Conservation (phyloP, 179 eudicot species). For the Sideroxylon spinosum region DNA sequence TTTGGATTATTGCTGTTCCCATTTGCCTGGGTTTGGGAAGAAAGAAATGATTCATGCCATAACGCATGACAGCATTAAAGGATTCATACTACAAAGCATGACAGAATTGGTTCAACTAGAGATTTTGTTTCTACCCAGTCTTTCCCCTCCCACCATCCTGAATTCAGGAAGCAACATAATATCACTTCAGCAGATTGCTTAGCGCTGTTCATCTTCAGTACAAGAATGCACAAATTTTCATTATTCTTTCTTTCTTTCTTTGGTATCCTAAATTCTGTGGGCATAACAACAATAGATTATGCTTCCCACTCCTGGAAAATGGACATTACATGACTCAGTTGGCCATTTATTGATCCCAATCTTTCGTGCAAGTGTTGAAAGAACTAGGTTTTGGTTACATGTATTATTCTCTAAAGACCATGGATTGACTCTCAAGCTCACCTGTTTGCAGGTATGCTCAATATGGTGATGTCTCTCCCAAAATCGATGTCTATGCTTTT, state of each 20-base stretch:
- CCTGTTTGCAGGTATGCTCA: slow-evolving; percentile 58
- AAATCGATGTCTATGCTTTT: slow-evolving; percentile 76
- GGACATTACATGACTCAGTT: not conserved
- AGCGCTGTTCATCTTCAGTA: too few species aligned
- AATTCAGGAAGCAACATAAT: too few species aligned
- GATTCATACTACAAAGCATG: too few species aligned
- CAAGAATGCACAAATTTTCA: too few species aligned
- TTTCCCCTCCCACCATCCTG: not conserved
- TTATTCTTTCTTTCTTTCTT: not conserved
- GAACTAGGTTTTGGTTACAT: not conserved
- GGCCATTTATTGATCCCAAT: not conserved
- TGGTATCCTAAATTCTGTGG: not conserved
- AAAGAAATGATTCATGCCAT: too few species aligned
- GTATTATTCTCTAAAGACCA: not conserved
- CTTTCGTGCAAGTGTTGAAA: not conserved
- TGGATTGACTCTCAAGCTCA: not conserved
- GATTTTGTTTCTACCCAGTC: not conserved
- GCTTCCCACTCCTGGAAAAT: not conserved
- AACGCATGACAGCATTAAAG: too few species aligned
- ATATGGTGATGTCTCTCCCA: slow-evolving; percentile 69
- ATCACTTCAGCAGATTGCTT: too few species aligned
- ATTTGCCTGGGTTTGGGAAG: too few species aligned
- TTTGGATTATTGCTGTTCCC: too few species aligned
- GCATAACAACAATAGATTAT: not conserved
- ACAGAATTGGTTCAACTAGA: too few species aligned